Conservation (phyloP, 768 basidiomycete genomes). For the Pseudohyphozyma bogoriensis region DNA sequence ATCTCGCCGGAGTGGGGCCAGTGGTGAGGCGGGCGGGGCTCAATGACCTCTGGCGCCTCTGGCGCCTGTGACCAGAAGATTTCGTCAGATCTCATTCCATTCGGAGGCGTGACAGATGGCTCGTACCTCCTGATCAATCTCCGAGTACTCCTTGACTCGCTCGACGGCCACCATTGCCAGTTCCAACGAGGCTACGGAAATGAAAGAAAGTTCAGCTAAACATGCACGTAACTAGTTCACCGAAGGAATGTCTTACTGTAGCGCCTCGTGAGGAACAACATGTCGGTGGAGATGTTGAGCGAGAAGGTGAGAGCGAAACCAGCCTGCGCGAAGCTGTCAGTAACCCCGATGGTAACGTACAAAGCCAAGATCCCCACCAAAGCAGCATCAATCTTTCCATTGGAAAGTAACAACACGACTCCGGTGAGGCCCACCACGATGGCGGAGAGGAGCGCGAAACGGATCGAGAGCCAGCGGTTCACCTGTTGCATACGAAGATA, state of each 20-base stretch:
- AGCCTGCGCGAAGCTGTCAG: no score
- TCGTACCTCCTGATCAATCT: conserved; percentile 26
- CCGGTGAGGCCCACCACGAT: conserved; percentile 23
- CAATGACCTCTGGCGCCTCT: conserved; percentile 30
- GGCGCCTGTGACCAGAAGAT: no score
- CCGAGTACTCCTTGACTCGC: conserved; percentile 32
- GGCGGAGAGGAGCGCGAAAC: conserved; percentile 29
- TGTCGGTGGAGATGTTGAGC: conserved; percentile 28
- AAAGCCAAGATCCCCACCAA: conserved; percentile 20
- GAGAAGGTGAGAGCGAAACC: conserved; percentile 25
- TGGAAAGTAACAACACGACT: neutral
- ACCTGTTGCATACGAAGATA: no score
- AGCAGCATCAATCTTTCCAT: conserved; percentile 27
- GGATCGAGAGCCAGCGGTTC: conserved; percentile 31
- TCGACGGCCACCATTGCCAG: conserved; percentile 36
- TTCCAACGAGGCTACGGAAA: conserved; percentile 19
- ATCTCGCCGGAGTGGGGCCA: conserved; percentile 31
- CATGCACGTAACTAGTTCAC: no score
- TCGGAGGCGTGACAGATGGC: neutral
- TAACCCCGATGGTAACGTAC: no score
- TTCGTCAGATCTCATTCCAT: conserved; percentile 3
- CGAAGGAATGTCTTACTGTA: conserved; percentile 7
- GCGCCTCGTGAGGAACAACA: conserved; percentile 33
- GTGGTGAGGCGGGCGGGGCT: conserved; percentile 30
- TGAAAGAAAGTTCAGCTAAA: neutral